A percentile compares a stretch with the other conserved stretches of the same genome.
Evolutionary conservation across 2,329 filamentous ascomycete genomes (phyloP).

Genomic region (Penicillium sp.): DNA sequence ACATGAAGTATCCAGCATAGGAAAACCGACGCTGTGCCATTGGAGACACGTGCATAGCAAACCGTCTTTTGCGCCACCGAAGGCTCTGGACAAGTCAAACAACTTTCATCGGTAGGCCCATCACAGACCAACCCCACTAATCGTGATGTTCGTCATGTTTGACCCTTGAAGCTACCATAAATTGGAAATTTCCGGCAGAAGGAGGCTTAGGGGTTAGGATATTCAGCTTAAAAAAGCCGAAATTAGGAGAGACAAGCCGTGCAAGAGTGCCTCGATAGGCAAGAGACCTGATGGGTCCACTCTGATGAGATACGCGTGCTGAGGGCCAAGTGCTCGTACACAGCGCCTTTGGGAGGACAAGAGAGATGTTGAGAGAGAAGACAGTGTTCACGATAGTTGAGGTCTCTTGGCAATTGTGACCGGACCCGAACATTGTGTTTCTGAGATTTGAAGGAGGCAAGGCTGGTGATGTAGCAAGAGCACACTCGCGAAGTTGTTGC

Average conservation of each 20-base stretch:
- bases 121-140: conserved; percentile 46
- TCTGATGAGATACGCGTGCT: conserved; percentile 7
- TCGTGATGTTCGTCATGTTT: conserved; percentile 64
- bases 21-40: conserved; percentile 48
- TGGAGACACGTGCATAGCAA: conserved; percentile 40
- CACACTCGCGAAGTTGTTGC: neutral
- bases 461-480: neutral
- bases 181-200: conserved; percentile 53
- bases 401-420: conserved; percentile 1
- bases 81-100: conserved; percentile 42
- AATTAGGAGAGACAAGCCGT: conserved; percentile 67
- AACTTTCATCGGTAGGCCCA: conserved; percentile 30
- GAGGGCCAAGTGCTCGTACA: conserved; percentile 10
- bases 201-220: conserved; percentile 92
- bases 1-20: conserved; percentile 52
- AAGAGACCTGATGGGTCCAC: conserved; percentile 34
- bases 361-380: conserved; percentile 3
- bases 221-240: conserved; percentile 58
- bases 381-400: conserved; percentile 1
- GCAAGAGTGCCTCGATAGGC: conserved; percentile 34
- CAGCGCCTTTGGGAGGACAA: conserved; percentile 13
- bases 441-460: conserved; percentile 5
- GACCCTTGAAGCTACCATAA: conserved; percentile 58
- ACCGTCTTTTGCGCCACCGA: conserved; percentile 38
- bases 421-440: conserved; percentile 3